These are phyloP conservation scores for Ganoderma lingzhi DNA, from an alignment of 1,284 basidiomycete species.

Conservation along the genomic window DNA sequence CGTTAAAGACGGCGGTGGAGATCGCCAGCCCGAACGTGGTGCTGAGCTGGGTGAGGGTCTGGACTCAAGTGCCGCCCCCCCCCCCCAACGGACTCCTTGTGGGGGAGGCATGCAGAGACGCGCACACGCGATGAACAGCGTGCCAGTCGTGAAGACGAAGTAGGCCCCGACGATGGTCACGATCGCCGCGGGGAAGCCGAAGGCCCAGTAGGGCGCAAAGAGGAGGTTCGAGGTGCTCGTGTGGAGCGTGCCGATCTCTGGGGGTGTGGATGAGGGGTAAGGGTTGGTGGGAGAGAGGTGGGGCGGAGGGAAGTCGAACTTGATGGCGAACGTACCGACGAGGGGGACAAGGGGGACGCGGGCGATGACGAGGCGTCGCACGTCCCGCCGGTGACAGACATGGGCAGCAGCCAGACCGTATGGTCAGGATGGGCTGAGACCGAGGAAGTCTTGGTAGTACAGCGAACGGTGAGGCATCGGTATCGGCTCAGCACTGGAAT, in stretches of 20 bases:
- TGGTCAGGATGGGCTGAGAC: conserved; percentile 70
- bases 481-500: too few species aligned
- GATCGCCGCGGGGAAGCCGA: conserved; percentile 81
- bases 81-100: conserved; percentile 84
- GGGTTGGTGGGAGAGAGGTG: not conserved
- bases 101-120: conserved; percentile 55
- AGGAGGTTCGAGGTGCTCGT: conserved; percentile 73
- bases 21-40: conserved; percentile 80
- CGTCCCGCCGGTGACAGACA: conserved; percentile 72
- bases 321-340: conserved; percentile 51
- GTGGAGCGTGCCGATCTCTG: conserved; percentile 64
- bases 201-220: conserved; percentile 86
- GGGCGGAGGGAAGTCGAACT: not conserved
- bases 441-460: conserved; percentile 73
- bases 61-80: conserved; percentile 71
- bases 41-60: conserved; percentile 82
- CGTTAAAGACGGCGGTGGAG: conserved; percentile 76
- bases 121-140: conserved; percentile 80
- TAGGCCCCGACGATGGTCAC: conserved; percentile 81
- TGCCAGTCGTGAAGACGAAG: conserved; percentile 80
- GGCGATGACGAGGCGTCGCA: conserved; percentile 70
- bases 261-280: not conserved
- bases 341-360: conserved; percentile 64
- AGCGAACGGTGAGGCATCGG: conserved; percentile 45
- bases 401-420: conserved; percentile 80